Evolutionary conservation across 768 basidiomycete genomes (phyloP), one percentile per base, ranked within the genome.

Genomic region (Phaeotremella fagi): DNA sequence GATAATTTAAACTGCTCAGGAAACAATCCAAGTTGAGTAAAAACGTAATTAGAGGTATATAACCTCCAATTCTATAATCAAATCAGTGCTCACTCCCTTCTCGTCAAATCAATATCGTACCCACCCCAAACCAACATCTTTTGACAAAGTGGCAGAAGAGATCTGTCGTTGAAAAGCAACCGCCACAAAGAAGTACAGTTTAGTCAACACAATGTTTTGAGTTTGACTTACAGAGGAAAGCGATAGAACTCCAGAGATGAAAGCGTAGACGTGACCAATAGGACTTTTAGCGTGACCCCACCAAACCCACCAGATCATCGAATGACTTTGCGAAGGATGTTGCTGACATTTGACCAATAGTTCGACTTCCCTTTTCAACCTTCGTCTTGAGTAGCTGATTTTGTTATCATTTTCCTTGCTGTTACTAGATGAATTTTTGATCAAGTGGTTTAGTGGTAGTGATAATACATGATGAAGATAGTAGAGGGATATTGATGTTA

Each of bases 351-450:
- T 41, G 1, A 60, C 65, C 38, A 61, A 29, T 20, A 72, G 25
- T 33, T 64, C 64, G 18, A 68, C 64, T 50, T 70, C 66, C 24
- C 41, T 52, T 33, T 65, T 58, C 1, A 59, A 46, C 81, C 3
- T 82, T 82, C n/a, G 79, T 79, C 2, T 85, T 83, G 7, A 84
- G 87, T 71, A 86, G 85, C n/a, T n/a, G n/a, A n/a, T n/a, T n/a
- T n/a, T n/a, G n/a, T n/a, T n/a, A n/a, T n/a, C n/a, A n/a, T n/a
- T n/a, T n/a, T n/a, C n/a, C n/a, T n/a, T n/a, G n/a, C n/a, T n/a
- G n/a, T n/a, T n/a, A n/a, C n/a, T 28, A 83, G 78, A n/a, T 78
- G 83, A 59, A 85, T 86, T 58, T 71, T 52, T 18, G 50, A 55
- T 44, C 7, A 68, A 45, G 29, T 63, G 61, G 14, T 36, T 11